phyloP scores from a whole-genome alignment of 139 green algal species.

The Haematococcus lacustris region DNA sequence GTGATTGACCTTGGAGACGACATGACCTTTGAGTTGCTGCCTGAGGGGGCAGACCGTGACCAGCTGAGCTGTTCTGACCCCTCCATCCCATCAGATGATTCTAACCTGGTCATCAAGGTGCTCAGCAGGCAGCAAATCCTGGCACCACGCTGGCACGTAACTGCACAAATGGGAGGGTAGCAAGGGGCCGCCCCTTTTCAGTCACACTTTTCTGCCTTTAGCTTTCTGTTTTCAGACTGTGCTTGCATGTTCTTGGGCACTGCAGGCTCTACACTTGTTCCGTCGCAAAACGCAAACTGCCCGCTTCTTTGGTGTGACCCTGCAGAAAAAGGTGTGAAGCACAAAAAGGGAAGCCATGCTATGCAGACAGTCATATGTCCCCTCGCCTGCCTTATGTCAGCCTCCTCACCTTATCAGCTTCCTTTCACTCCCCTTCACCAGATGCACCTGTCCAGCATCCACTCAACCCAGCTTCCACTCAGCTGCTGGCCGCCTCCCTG shows the following conservation, averaged over 20 bases:
- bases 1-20: conserved; percentile 92
- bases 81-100: conserved; percentile 82
- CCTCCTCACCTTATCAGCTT: no score
- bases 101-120: conserved; percentile 92
- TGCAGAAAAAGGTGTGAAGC: conserved; percentile 82
- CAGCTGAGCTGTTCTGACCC: conserved; percentile 69
- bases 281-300: conserved; percentile 64
- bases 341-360: background rate
- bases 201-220: background rate
- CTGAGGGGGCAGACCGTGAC: conserved; percentile 48
- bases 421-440: no score
- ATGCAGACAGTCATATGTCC: no score
- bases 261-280: conserved; percentile 79
- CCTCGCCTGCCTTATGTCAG: no score
- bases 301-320: conserved; percentile 69
- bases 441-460: no score
- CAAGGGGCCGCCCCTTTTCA: no score
- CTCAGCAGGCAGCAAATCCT: no score
- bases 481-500: no score
- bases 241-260: no score
- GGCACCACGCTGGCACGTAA: no score
- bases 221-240: background rate
- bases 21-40: conserved; percentile 66
- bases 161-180: no score
- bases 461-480: no score